Evolutionary conservation across 169 alveolate genomes (phyloP).

Genomic region (Cryptosporidium canis): DNA sequence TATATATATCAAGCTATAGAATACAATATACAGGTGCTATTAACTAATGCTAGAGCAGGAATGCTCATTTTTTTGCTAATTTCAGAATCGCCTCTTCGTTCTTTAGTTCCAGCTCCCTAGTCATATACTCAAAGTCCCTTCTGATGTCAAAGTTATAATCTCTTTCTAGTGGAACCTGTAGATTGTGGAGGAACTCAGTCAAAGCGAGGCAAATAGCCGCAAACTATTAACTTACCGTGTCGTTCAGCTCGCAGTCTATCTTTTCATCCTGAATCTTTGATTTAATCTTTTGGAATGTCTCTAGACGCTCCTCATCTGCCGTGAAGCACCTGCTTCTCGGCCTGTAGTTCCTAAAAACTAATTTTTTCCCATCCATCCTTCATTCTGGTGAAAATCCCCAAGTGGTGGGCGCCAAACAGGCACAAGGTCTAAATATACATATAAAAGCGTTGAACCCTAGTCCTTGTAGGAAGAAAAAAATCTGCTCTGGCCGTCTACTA

Average conservation of each 20-base stretch:
- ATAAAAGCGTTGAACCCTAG: neutral
- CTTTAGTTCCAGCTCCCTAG: conserved; percentile 25
- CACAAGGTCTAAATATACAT: neutral
- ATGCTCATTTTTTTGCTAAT: neutral
- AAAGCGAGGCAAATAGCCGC: neutral
- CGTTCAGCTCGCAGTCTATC: conserved; percentile 22
- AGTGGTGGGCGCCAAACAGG: neutral
- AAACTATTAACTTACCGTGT: conserved; percentile 17
- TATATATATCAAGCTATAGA: neutral
- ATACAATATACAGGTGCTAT: no score
- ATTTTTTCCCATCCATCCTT: neutral
- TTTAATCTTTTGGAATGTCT: neutral
- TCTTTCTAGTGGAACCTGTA: conserved; percentile 32
- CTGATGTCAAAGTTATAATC: conserved; percentile 45
- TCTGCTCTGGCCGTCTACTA: neutral
- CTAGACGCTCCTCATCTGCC: neutral
- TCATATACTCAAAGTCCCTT: conserved; percentile 31
- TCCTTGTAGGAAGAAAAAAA: neutral
- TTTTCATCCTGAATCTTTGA: conserved; percentile 19
- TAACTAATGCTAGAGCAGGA: neutral
- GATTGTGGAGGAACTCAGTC: neutral
- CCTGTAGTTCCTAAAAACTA: conserved; percentile 23
- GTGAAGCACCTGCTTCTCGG: conserved; percentile 29
- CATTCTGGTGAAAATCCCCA: neutral
- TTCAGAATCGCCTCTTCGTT: conserved; percentile 31